Conservation (phyloP, 257 asterid species). For the Catharanthus roseus region DNA sequence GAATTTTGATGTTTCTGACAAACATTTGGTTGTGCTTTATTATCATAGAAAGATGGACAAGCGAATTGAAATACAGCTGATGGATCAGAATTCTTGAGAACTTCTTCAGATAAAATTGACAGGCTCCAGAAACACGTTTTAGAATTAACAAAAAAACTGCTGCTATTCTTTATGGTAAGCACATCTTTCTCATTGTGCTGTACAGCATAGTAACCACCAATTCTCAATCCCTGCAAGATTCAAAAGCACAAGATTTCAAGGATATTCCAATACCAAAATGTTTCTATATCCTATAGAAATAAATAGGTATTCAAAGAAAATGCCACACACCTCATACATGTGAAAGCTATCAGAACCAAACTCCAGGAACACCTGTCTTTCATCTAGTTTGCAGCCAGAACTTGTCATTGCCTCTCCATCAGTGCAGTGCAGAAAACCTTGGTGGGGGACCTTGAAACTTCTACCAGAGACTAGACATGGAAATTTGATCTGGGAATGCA, state of each 20-base stretch:
- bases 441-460: conserved; percentile 25
- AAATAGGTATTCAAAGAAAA: neutral
- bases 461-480: conserved; percentile 47
- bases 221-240: conserved; percentile 57
- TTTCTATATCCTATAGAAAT: conserved; percentile 4
- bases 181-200: conserved; percentile 42
- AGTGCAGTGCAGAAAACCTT: conserved; percentile 44
- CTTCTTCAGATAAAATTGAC: conserved; percentile 40
- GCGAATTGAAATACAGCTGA: conserved; percentile 16
- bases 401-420: conserved; percentile 23
- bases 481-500: conserved; percentile 27
- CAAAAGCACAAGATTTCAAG: conserved; percentile 3
- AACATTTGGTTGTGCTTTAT: conserved; percentile 25
- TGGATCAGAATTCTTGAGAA: conserved; percentile 34
- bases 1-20: conserved; percentile 25
- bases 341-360: conserved; percentile 46
- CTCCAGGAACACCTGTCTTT: conserved; percentile 56
- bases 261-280: neutral
- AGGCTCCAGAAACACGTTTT: conserved; percentile 45
- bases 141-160: conserved; percentile 39
- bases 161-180: conserved; percentile 28
- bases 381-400: conserved; percentile 37
- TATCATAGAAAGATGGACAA: conserved; percentile 23
- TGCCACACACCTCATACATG: conserved; percentile 48
- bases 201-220: conserved; percentile 58